Base-by-base conservation (phyloP, 2,329 filamentous ascomycete species). In the Dothistroma pini region DNA sequence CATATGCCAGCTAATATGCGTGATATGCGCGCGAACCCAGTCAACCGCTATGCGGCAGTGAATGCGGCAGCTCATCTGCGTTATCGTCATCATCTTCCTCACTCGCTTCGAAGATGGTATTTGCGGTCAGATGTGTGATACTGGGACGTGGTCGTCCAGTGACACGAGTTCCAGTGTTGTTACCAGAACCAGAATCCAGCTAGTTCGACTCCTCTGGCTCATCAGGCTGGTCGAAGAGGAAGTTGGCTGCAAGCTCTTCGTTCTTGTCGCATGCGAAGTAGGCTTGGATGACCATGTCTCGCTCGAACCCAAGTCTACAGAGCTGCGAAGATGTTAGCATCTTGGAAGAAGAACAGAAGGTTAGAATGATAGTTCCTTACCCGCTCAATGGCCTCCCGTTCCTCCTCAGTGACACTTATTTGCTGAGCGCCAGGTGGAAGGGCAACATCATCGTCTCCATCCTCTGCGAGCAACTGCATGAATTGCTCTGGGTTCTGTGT, bases 221-320 rank as follows among this genome's bases (percentile, higher is more conserved):
- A 63, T 96, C 92, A 10, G 93, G 93, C 79, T 97, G 92, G 71
- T 99, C 95, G 74, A 99, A 99, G 62, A 99, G 83, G 78, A 97
- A 97, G 79, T 99, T 99, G 66, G 95, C 95, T 0, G 95, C 95
- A 56, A 99, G 83, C 78, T 99, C 95, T 79, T 99, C 95, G 76
- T 99, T 97, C 85, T 97, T 99, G 78, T 99, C 95, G 77, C 95
- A 99, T 35, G 95, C 95, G 75, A 99, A 99, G 80, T 97, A 99
- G 29, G 95, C 95, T 79, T 99, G 93, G 68, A 97, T 96, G 56
- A 95, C 95, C 70, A 92, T 86, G 70, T 97, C 92, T 62, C 93
- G 88, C 70, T 93, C 87, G 75, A 99, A 99, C 38, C 95, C 95
- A 50, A 99, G 87, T 66, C 90, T 89, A 79, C 91, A 96, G 73